Base-by-base conservation (phyloP, 805 yeast genomes). In the Candida railenensis region DNA sequence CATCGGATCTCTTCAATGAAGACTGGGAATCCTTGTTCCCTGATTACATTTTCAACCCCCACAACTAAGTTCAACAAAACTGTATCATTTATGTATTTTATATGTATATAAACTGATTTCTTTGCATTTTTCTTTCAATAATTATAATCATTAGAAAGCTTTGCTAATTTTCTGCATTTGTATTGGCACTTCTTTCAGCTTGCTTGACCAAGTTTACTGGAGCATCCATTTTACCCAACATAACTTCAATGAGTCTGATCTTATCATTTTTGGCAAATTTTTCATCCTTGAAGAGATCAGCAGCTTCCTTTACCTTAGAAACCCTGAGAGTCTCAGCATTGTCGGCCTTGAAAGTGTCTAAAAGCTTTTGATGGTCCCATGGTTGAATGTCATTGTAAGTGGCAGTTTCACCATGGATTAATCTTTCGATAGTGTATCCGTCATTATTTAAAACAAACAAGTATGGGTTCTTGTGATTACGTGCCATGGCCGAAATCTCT, bases 21-120 rank as follows among this genome's bases (percentile, higher is more conserved):
- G 78, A 73, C 50, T 76, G 80, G 81, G 80, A 73, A 47, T 64
- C 75, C 0, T 62, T 76, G 46, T 76, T 76, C 52, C 80, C 79
- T 1, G 79, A 74, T 53, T 72, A 71, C 43, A 63, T 67, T 39
- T 67, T 71, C 52, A 64, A 62, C 28, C 48, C 54, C 8, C 53
- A 57, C 32, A 47, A 49, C 25, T 44, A 42, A 32, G 22, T 16
- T 7, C 18, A 14, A 33, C 36, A 14, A 15, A 14, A 5, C 7
- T 36, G 8, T 20, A 7, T 33, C 7, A 33, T 33, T 33, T 15
- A 33, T 15, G 36, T 14, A 33, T 4, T 9, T 36, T 36, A 8
- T 36, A 7, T 36, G 22, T 36, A 36, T 36, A 18, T 5, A 19
- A 15, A 5, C 22, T 11, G 12, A 12, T 18, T 36, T 15, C 14